phyloP scores from a whole-genome alignment of 208 protist species.

The Leptomonas pyrrhocoris region DNA sequence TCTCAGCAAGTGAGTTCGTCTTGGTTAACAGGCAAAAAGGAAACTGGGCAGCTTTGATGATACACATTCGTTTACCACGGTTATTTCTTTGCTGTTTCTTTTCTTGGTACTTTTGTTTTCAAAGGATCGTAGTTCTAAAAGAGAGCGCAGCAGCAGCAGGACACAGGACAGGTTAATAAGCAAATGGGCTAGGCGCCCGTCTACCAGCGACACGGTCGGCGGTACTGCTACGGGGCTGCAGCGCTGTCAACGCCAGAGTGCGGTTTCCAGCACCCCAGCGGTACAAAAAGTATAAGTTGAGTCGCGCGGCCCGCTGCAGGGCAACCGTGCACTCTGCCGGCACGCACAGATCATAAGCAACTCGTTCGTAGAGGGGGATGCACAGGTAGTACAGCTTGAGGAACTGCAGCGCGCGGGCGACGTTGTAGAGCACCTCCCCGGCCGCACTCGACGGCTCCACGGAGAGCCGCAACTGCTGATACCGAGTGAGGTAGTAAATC shows the following conservation, averaged over 20 bases:
- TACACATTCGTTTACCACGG: no score
- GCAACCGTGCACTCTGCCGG: slow-evolving; percentile 70
- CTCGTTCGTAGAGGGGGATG: slow-evolving; percentile 81
- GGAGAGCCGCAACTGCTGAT: slow-evolving; percentile 60
- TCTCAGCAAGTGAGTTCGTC: no score
- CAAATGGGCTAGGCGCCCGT: slow-evolving; percentile 6
- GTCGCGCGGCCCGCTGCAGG: slow-evolving; percentile 65
- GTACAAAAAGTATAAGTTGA: slow-evolving; percentile 85
- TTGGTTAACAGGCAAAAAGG: no score
- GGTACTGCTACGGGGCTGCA: slow-evolving; percentile 31
- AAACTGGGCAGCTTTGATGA: no score
- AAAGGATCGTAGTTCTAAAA: no score
- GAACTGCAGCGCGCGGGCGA: slow-evolving; percentile 79
- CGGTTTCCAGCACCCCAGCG: slow-evolving; percentile 70
- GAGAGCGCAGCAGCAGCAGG: background rate
- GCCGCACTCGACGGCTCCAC: slow-evolving; percentile 37
- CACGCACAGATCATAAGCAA: slow-evolving; percentile 61
- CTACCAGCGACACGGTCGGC: background rate
- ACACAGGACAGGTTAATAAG: background rate
- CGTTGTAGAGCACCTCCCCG: slow-evolving; percentile 88
- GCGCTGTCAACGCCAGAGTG: slow-evolving; percentile 51
- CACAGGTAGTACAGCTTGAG: slow-evolving; percentile 67
- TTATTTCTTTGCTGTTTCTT: no score
- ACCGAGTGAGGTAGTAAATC: slow-evolving; percentile 74
- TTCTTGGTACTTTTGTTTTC: no score